Percentiles rank a stretch among this genome's conserved stretches.
These are phyloP conservation scores for Lepiota venenata DNA, from an alignment of 768 basidiomycete species.

Conservation along the genomic window DNA sequence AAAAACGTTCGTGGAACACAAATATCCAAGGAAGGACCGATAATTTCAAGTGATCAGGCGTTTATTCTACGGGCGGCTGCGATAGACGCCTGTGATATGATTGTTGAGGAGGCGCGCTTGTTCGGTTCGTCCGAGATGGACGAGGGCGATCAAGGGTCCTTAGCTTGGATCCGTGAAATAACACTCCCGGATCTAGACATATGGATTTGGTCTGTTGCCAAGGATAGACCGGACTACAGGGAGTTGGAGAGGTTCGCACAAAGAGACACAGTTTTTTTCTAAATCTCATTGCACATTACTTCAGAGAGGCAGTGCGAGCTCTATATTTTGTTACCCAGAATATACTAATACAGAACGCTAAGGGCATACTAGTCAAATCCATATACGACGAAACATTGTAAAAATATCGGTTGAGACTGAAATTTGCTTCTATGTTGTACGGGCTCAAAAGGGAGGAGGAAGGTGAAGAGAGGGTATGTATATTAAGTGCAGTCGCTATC, in stretches of 20 bases:
- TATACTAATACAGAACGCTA: not conserved
- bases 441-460: not conserved
- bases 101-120: slow-evolving; percentile 50
- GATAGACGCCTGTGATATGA: slow-evolving; percentile 73
- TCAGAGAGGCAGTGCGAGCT: not conserved
- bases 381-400: too few relatives aligned
- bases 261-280: slow-evolving; percentile 69
- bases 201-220: slow-evolving; percentile 84
- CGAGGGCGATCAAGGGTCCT: slow-evolving; percentile 26
- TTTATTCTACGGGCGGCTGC: slow-evolving; percentile 77
- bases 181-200: slow-evolving; percentile 61
- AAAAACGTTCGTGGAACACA: slow-evolving; percentile 7
- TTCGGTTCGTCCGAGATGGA: slow-evolving; percentile 19
- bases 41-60: slow-evolving; percentile 57
- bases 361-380: too few relatives aligned
- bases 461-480: not conserved
- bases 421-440: too few relatives aligned
- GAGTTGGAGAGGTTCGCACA: slow-evolving; percentile 63
- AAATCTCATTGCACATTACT: slow-evolving; percentile 15
- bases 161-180: slow-evolving; percentile 46
- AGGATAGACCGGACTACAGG: slow-evolving; percentile 72
- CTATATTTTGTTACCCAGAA: not conserved
- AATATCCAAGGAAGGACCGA: slow-evolving; percentile 40
- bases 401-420: too few relatives aligned
- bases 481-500: slow-evolving; percentile 48